Base-by-base conservation (phyloP, 129 eudicot genomes). In the Centaurea solstitialis region DNA sequence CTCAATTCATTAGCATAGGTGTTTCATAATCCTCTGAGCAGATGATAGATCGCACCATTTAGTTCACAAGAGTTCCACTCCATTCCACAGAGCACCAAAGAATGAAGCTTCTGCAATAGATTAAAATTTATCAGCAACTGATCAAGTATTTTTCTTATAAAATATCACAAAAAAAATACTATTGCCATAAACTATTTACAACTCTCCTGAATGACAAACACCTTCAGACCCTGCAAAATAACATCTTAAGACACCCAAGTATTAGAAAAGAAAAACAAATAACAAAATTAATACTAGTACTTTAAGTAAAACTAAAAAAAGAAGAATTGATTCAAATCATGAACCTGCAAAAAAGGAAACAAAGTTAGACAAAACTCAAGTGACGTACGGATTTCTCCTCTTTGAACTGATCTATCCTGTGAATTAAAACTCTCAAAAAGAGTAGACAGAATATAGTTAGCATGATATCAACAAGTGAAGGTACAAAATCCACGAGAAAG, bases 171-270 rank as follows among this genome's bases (percentile, higher is more conserved):
- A 65, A 26, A 26, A 76, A 30, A 84, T 18, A 47, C 50, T 10
- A 74, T 41, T 21, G 81, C 64, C 74, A 79, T 77, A 59, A 85
- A 64, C 75, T 53, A 75, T 43, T 77, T 66, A 62, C 45, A 84
- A 84, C 88, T 90, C 87, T 88, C 88, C 84, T 59, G 85, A 83
- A 67, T 41, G 76, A 77, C 70, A 77, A 83, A 83, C 87, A 88
- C 76, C 79, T 82, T 85, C 82, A 40, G 57, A 76, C 81, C 97
- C 94, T 88, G 94, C 93, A 92, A 88, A 82, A 87, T 69, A 82
- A 79, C 47, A 77, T 70, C 76, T 76, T 85, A 78, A 77, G 76
- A 70, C 72, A 74, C 70, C 20, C 40, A 82, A 37, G 57, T 6
- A 73, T 81, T 75, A 86, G 83, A 84, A 50, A 23, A 59, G 28